Conservation (phyloP, 2,329 filamentous ascomycete species). For the Talaromyces sp. region DNA sequence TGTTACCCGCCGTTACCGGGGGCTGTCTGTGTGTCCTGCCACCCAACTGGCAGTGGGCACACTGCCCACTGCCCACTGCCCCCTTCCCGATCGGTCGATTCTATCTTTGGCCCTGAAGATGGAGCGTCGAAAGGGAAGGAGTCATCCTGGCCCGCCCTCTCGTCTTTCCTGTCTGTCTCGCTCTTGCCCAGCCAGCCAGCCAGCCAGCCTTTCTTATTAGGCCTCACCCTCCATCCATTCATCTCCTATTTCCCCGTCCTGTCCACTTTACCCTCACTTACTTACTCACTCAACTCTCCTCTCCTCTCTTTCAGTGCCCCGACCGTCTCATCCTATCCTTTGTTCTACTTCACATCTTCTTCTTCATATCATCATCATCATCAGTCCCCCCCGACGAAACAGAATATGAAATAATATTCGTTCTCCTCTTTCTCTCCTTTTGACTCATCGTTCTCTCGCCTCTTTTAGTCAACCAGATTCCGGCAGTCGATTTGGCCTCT, state of each 20-base stretch:
- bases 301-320: background rate
- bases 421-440: slow-evolving; percentile 2
- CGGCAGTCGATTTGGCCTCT: slow-evolving; percentile 22
- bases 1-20: slow-evolving; percentile 17
- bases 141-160: slow-evolving; percentile 12
- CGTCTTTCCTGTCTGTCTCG: slow-evolving; percentile 2
- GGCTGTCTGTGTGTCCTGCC: slow-evolving; percentile 14
- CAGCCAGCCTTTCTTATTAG: slow-evolving; percentile 2
- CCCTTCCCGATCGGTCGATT: slow-evolving; percentile 11
- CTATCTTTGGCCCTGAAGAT: slow-evolving; percentile 23
- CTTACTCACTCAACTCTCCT: no score
- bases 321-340: background rate
- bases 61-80: slow-evolving; percentile 1
- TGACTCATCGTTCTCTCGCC: slow-evolving; percentile 21
- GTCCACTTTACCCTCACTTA: slow-evolving; percentile 1
- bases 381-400: background rate
- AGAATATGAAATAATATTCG: background rate
- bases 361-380: no score
- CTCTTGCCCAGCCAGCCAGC: slow-evolving; percentile 1
- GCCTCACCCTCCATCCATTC: slow-evolving; percentile 4
- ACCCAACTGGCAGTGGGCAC: slow-evolving; percentile 15
- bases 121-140: slow-evolving; percentile 2
- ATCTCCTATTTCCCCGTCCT: slow-evolving; percentile 4
- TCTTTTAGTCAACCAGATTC: slow-evolving; percentile 20
- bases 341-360: slow-evolving; percentile 9